Evolutionary conservation across 768 basidiomycete genomes (phyloP).

Genomic region (Gelatoporia subvermispora): DNA sequence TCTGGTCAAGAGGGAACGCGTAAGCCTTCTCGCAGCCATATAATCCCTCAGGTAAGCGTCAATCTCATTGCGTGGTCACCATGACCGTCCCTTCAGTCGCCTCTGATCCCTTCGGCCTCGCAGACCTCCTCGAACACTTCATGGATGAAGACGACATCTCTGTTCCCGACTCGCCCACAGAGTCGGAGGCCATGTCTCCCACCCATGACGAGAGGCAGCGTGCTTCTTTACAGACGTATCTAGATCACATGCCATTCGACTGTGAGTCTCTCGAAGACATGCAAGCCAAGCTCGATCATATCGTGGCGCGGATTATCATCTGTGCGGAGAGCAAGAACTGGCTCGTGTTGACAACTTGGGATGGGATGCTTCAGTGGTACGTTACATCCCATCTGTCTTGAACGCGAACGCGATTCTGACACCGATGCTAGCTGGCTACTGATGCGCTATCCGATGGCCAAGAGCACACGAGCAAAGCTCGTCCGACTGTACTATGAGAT

Average conservation of each 20-base stretch:
- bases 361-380: slow-evolving; percentile 75
- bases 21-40: slow-evolving; percentile 13
- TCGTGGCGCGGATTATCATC: slow-evolving; percentile 62
- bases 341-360: slow-evolving; percentile 71
- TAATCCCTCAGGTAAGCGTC: slow-evolving; percentile 12
- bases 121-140: slow-evolving; percentile 2
- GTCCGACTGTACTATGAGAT: slow-evolving; percentile 76
- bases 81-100: slow-evolving; percentile 8
- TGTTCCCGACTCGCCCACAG: slow-evolving; percentile 38
- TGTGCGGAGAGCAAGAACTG: slow-evolving; percentile 76
- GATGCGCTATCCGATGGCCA: slow-evolving; percentile 75
- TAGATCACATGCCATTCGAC: slow-evolving; percentile 66
- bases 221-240: slow-evolving; percentile 58
- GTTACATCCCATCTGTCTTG: slow-evolving; percentile 12
- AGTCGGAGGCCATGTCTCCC: slow-evolving; percentile 22
- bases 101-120: slow-evolving; percentile 6
- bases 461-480: slow-evolving; percentile 64
- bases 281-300: slow-evolving; percentile 62
- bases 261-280: slow-evolving; percentile 70
- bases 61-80: neutral
- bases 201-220: slow-evolving; percentile 49
- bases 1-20: slow-evolving; percentile 11
- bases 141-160: slow-evolving; percentile 63
- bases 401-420: neutral
- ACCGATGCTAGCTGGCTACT: slow-evolving; percentile 63